Conservation (phyloP, 139 green algal species). For the Microglena sp. region DNA sequence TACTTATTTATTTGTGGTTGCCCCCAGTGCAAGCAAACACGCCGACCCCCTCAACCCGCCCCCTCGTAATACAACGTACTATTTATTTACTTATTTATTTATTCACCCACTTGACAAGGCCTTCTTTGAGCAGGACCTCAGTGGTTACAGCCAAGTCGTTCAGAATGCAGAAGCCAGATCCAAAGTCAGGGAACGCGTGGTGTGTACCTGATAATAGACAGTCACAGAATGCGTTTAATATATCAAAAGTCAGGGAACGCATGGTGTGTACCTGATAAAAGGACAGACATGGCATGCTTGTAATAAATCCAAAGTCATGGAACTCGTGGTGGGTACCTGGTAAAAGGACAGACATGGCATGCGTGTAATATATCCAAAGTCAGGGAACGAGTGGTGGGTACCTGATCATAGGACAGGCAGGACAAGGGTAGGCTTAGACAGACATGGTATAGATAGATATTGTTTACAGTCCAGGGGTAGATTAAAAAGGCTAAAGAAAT, state of each 20-base stretch:
- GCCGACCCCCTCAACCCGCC: too few species aligned
- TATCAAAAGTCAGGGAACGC: not conserved
- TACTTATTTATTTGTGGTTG: too few species aligned
- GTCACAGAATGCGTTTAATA: too few species aligned
- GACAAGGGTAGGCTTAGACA: too few species aligned
- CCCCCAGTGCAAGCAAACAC: too few species aligned
- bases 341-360: not conserved
- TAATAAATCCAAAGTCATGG: not conserved
- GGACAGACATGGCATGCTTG: not conserved
- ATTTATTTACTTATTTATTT: too few species aligned
- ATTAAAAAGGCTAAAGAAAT: too few species aligned
- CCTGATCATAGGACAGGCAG: not conserved
- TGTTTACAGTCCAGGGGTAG: too few species aligned
- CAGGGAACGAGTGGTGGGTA: not conserved
- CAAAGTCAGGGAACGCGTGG: conserved; percentile 55
- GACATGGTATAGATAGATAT: too few species aligned
- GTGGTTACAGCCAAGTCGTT: conserved; percentile 77
- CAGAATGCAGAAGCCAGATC: conserved; percentile 80
- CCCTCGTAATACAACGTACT: too few species aligned
- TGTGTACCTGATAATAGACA: too few species aligned
- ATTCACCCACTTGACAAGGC: conserved; percentile 20
- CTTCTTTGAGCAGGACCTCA: conserved; percentile 33
- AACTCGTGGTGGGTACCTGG: not conserved
- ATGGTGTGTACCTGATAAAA: not conserved
- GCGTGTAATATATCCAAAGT: not conserved